phyloP scores from a whole-genome alignment of 331 rosid species.

The Acacia concinna region DNA sequence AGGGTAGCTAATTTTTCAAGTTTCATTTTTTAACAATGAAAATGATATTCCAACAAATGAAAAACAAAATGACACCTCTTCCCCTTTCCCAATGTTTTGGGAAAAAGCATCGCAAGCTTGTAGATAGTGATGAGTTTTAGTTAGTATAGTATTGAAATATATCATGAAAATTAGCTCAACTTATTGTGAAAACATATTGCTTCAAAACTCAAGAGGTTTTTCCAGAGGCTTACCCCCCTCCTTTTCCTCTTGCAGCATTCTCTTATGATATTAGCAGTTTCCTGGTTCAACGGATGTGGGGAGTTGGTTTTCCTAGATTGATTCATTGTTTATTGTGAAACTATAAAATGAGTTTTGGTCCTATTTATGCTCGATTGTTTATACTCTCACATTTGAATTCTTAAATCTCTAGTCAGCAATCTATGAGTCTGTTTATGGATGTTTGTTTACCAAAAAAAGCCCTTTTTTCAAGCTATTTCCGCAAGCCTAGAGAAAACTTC shows the following conservation, averaged over 20 bases:
- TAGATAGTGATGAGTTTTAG: background rate
- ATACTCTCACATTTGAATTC: background rate
- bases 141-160: background rate
- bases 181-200: background rate
- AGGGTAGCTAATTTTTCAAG: background rate
- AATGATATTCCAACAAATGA: background rate
- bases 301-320: background rate
- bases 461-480: too few species aligned
- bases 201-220: background rate
- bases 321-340: background rate
- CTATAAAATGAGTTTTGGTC: background rate
- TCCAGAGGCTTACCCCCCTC: background rate
- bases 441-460: too few species aligned
- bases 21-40: background rate
- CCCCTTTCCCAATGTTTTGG: background rate
- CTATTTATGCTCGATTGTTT: background rate
- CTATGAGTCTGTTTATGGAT: too few species aligned
- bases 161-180: conserved; percentile 1
- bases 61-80: background rate
- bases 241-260: background rate
- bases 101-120: background rate
- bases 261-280: background rate
- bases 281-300: background rate
- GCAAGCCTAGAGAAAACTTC: too few species aligned
- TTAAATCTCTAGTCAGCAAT: background rate